Conservation (phyloP, 352 stramenopile species). For the Blastocystis sp. region DNA sequence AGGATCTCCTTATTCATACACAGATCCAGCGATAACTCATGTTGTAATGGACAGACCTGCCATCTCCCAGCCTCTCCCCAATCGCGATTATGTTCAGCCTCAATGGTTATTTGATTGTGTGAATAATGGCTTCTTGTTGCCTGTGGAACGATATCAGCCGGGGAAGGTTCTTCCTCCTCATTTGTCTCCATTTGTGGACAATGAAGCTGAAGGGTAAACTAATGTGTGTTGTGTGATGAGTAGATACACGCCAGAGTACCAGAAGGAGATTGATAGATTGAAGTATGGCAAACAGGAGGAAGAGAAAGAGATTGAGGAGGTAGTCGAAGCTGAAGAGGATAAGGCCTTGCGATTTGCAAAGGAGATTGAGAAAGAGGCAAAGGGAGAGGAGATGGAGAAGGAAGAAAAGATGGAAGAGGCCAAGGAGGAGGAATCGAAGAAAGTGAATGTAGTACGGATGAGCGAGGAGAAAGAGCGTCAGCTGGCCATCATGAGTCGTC, state of each 20-base stretch:
- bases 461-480: conserved; percentile 34
- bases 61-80: conserved; percentile 64
- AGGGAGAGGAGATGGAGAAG: conserved; percentile 68
- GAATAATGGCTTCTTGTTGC: conserved; percentile 88
- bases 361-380: conserved; percentile 59
- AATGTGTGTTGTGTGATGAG: conserved; percentile 4
- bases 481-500: conserved; percentile 66
- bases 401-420: conserved; percentile 71
- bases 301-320: conserved; percentile 65
- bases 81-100: conserved; percentile 91
- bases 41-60: conserved; percentile 79
- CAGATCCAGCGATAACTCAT: conserved; percentile 88
- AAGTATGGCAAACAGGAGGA: conserved; percentile 63
- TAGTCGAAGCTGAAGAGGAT: conserved; percentile 69
- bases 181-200: conserved; percentile 90
- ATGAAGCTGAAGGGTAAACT: conserved; percentile 81
- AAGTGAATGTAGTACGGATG: conserved; percentile 58
- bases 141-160: conserved; percentile 82
- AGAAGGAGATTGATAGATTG: conserved; percentile 78
- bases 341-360: conserved; percentile 66
- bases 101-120: conserved; percentile 97
- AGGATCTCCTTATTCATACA: conserved; percentile 79
- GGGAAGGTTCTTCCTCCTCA: conserved; percentile 81
- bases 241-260: conserved; percentile 88
- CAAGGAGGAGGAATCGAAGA: conserved; percentile 70